Evolutionary conservation across 192 early-diverging fungal genomes (phyloP), one percentile per base, ranked within the genome.

Genomic region (Cladochytrium replicatum): DNA sequence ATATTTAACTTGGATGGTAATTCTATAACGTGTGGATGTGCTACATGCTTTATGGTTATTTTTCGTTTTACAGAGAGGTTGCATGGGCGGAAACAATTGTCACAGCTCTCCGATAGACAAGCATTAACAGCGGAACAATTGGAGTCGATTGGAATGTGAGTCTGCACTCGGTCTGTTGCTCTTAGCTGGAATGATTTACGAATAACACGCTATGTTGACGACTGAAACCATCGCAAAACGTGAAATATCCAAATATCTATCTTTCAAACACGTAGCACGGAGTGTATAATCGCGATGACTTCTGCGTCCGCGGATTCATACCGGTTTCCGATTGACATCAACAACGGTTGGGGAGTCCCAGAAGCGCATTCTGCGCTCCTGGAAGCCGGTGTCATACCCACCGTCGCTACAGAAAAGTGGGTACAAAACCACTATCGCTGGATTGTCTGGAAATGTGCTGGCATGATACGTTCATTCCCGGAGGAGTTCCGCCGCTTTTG

Each of bases 361-460:
- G 63, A 81, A 11, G 80, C 80, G 0, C 43, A 54, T 6, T 17
- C 55, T 4, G 60, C 41, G 11, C 25, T 85, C 22, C 6, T 81
- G 0, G 41, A 41, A 3, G 46, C 29, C 46, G 78, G 79, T 25
- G 72, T 68, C 4, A 31, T 30, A 8, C 32, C 45, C 9, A 55
- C 60, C 29, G 44, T 65, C 2, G 55, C 59, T 2, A 48, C 66
- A 0, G 32, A 49, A 4, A 26, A 29, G 8, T 87, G 84, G 84
- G 68, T 81, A 0, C 6, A 7, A 9, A 84, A 87, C 42, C 84
- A 87, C 40, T 86, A 83, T 54, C 37, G 62, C 6, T 72, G 68
- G 59, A 80, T 87, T 50, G 70, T 84, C 2, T 87, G 84, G 84
- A 84, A 84, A 52, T 32, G 86, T 2, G 83, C 84, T 0, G 57